Base-by-base conservation (phyloP, 331 rosid genomes). In the Rhamnella rubrinervis region DNA sequence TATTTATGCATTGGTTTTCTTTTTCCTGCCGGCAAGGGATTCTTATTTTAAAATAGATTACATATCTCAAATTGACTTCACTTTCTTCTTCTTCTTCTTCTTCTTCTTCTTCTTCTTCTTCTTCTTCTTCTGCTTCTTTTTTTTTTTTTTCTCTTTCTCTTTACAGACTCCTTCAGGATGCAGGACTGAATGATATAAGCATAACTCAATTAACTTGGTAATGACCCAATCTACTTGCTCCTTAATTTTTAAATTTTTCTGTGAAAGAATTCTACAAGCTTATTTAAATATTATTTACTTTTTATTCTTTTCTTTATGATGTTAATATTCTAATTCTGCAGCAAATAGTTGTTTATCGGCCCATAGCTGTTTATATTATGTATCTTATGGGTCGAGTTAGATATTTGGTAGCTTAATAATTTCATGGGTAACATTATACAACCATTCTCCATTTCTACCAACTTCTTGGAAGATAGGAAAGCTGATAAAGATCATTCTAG, bases 131-230 rank as follows among this genome's bases (percentile, higher is more conserved):
- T 2, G n/a, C n/a, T 20, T 17, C n/a, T 51, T 51, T 51, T 5
- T 15, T 7, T n/a, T n/a, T n/a, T n/a, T n/a, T n/a, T n/a, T 14
- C 14, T 51, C 8, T 7, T 19, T n/a, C 8, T 65, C 80, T 73
- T 73, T 65, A 57, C 90, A 93, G 98, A 89, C 79, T 93, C 47
- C 97, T 93, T 61, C 96, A 85, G 73, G 98, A 93, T 84, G 92
- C 98, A 13, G 87, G 85, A 55, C 56, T 88, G 71, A 86, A 84
- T 78, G 96, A 93, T 50, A 81, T 79, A 46, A 83, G 18, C 75
- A 82, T 85, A 92, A 93, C 97, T 63, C 95, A 88, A 64, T 14
- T 79, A 78, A 93, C 97, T 66, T 93, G 98, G 98, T 93, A 84
- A 77, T 81, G 15, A 59, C 61, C 60, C 58, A 59, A 41, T 59